These are phyloP conservation scores for Saturnispora dispora DNA, from an alignment of 805 yeast species.

Conservation along the genomic window DNA sequence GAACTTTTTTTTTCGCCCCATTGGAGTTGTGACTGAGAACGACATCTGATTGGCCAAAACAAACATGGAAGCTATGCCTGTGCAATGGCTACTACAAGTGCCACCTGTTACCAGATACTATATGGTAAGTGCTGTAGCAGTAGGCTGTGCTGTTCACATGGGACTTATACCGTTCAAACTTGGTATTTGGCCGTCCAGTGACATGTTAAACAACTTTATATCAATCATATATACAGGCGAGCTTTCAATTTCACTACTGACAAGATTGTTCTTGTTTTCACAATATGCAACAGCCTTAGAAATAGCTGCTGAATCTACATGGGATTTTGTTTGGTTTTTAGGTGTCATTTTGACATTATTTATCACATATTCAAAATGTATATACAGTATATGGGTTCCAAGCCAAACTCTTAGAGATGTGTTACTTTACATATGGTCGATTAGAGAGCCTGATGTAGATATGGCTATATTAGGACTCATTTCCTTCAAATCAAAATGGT, in stretches of 20 bases:
- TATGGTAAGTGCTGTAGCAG: slow-evolving; percentile 25
- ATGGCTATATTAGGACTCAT: slow-evolving; percentile 33
- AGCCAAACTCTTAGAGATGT: slow-evolving; percentile 32
- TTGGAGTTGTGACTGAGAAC: background rate
- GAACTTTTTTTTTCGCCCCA: slow-evolving; percentile 1
- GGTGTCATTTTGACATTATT: slow-evolving; percentile 24
- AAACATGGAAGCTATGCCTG: slow-evolving; percentile 29
- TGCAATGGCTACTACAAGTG: slow-evolving; percentile 33
- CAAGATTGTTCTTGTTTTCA: slow-evolving; percentile 29
- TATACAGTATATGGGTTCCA: slow-evolving; percentile 24
- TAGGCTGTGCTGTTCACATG: slow-evolving; percentile 27
- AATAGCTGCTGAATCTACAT: slow-evolving; percentile 23
- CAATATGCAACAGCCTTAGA: slow-evolving; percentile 34
- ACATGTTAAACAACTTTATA: slow-evolving; percentile 24
- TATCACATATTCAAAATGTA: slow-evolving; percentile 24
- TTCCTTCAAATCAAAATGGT: slow-evolving; percentile 19
- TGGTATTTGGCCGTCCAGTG: background rate
- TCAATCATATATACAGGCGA: slow-evolving; percentile 33
- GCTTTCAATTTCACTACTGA: slow-evolving; percentile 29
- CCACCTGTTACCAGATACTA: slow-evolving; percentile 40
- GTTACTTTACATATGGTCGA: slow-evolving; percentile 38
- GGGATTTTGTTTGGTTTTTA: slow-evolving; percentile 34
- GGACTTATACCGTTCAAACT: slow-evolving; percentile 16
- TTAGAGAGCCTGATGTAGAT: slow-evolving; percentile 34
- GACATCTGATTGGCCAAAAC: slow-evolving; percentile 2